A percentile compares a stretch with the other conserved stretches of the same genome.
Evolutionary conservation across 2,329 filamentous ascomycete genomes (phyloP).

Genomic region (Dothiorella sarmentorum): DNA sequence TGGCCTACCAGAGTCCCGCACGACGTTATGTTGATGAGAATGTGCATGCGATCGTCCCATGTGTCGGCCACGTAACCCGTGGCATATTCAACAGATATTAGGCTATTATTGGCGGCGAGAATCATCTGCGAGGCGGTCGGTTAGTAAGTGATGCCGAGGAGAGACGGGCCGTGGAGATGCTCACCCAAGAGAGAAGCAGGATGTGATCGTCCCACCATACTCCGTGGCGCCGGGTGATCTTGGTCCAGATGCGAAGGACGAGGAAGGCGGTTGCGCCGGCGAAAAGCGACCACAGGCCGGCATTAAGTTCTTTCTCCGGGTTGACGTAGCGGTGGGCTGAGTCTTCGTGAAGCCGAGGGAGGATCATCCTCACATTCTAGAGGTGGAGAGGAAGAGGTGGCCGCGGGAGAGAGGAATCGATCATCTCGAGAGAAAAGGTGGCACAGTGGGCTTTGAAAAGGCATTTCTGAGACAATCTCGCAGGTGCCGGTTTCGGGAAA

Average conservation of each 20-base stretch:
- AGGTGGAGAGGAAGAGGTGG: neutral
- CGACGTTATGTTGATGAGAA: slow-evolving; percentile 47
- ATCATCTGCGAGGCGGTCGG: slow-evolving; percentile 32
- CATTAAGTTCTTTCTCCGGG: slow-evolving; percentile 35
- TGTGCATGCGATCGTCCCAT: slow-evolving; percentile 54
- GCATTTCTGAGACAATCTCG: neutral
- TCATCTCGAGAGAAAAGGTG: neutral
- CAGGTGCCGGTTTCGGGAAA: neutral
- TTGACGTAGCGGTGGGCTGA: slow-evolving; percentile 28
- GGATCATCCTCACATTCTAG: slow-evolving; percentile 10
- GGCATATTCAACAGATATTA: slow-evolving; percentile 48
- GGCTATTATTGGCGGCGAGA: slow-evolving; percentile 44
- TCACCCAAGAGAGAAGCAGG: slow-evolving; percentile 36
- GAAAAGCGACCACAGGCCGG: slow-evolving; percentile 39
- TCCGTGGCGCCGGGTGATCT: slow-evolving; percentile 37
- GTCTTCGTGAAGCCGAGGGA: slow-evolving; percentile 18
- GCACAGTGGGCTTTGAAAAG: neutral
- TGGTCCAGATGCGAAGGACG: slow-evolving; percentile 35
- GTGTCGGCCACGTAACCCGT: slow-evolving; percentile 47
- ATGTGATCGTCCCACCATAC: slow-evolving; percentile 43
- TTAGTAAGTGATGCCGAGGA: slow-evolving; percentile 2
- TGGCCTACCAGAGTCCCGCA: slow-evolving; percentile 40
- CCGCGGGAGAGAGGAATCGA: neutral
- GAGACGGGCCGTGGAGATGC: slow-evolving; percentile 15
- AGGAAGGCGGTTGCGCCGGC: slow-evolving; percentile 37